Evolutionary conservation across 371 early-diverging fungal genomes (phyloP).

Genomic region (Entomophthora muscae): DNA sequence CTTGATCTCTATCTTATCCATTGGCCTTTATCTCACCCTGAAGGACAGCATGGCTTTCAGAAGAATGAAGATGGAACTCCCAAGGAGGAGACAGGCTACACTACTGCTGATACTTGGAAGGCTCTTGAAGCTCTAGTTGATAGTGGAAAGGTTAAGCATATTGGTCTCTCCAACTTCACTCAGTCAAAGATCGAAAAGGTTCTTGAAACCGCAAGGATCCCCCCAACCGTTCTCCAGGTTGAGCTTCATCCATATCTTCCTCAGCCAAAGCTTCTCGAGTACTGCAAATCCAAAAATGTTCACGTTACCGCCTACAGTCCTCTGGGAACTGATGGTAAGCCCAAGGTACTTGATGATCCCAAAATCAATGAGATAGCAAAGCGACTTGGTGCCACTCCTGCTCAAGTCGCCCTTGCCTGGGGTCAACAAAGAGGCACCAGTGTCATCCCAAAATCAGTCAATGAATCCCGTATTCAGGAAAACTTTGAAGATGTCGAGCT

Average conservation of each 20-base stretch:
- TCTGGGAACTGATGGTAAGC: conserved; percentile 30
- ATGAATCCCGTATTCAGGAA: conserved; percentile 24
- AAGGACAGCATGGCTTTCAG: conserved; percentile 11
- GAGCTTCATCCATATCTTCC: conserved; percentile 49
- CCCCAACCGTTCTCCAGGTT: conserved; percentile 32
- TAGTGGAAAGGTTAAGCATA: conserved; percentile 22
- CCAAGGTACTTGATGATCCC: conserved; percentile 22
- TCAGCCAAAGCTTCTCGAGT: conserved; percentile 28
- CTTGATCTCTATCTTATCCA: conserved; percentile 63
- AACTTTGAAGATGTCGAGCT: conserved; percentile 31
- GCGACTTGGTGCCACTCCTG: conserved; percentile 22
- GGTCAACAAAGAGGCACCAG: conserved; percentile 24
- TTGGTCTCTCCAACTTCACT: conserved; percentile 40
- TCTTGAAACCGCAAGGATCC: conserved; percentile 25
- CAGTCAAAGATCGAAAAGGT: conserved; percentile 25
- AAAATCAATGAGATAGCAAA: conserved; percentile 22
- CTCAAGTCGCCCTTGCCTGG: conserved; percentile 27
- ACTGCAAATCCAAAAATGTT: conserved; percentile 23
- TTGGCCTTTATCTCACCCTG: conserved; percentile 31
- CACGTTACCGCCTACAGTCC: conserved; percentile 40
- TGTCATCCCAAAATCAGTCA: conserved; percentile 32
- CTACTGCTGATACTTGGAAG: conserved; percentile 18
- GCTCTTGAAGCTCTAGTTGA: conserved; percentile 25
- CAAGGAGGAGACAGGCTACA: neutral
- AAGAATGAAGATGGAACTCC: neutral